Evolutionary conservation across 2,329 filamentous ascomycete genomes (phyloP).

Genomic region (Byssoonygena ceratinophila): DNA sequence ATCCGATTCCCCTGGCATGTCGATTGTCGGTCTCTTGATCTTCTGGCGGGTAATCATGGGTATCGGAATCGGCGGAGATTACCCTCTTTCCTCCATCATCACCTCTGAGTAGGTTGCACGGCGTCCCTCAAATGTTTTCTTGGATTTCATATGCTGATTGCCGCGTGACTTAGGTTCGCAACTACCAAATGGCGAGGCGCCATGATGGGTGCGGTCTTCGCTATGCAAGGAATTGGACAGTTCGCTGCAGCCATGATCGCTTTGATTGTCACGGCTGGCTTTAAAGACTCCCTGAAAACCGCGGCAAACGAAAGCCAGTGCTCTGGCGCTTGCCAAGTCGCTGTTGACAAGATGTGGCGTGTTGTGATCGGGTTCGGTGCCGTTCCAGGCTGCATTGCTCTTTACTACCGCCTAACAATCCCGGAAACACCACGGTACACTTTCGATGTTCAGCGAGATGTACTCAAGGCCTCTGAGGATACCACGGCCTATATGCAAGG

Average conservation of each 20-base stretch:
- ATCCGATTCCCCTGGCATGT: slow-evolving; percentile 52
- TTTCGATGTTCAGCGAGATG: slow-evolving; percentile 66
- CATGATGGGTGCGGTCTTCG: slow-evolving; percentile 80
- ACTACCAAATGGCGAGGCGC: slow-evolving; percentile 76
- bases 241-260: slow-evolving; percentile 64
- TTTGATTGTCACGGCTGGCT: slow-evolving; percentile 61
- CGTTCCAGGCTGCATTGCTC: slow-evolving; percentile 66
- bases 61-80: slow-evolving; percentile 70
- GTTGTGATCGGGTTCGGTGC: slow-evolving; percentile 70
- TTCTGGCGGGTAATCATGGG: slow-evolving; percentile 78
- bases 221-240: slow-evolving; percentile 78
- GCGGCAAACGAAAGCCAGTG: slow-evolving; percentile 48
- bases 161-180: slow-evolving; percentile 48
- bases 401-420: slow-evolving; percentile 79
- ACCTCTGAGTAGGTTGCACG: slow-evolving; percentile 55
- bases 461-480: slow-evolving; percentile 62
- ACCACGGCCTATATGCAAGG: slow-evolving; percentile 64
- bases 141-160: neutral
- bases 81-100: slow-evolving; percentile 71
- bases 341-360: slow-evolving; percentile 83
- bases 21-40: slow-evolving; percentile 48
- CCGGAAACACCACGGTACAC: slow-evolving; percentile 83
- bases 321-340: slow-evolving; percentile 52
- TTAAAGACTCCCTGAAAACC: slow-evolving; percentile 51
- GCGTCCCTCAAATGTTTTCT: too few species aligned